Percentiles rank a stretch among this genome's conserved stretches.
phyloP scores from a whole-genome alignment of 2,329 filamentous ascomycete genomes.

The Pestalotiopsis sp. region DNA sequence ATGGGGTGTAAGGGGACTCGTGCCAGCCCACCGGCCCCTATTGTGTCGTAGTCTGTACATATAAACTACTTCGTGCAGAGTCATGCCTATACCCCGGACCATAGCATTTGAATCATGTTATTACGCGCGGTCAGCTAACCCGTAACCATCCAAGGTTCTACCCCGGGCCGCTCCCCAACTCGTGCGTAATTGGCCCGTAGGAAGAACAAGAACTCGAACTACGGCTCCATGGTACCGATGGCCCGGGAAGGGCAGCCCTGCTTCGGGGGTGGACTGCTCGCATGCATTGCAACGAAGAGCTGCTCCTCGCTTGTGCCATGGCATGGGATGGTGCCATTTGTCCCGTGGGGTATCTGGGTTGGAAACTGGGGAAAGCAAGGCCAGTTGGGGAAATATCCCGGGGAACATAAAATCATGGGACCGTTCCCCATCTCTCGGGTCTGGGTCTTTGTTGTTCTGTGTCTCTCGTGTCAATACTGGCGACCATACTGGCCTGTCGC shows the following conservation, averaged over 20 bases:
- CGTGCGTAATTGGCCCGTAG: conserved; percentile 3
- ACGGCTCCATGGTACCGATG: conserved; percentile 2
- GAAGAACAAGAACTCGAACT: neutral
- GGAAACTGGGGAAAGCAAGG: neutral
- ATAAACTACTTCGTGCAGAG: too few species aligned
- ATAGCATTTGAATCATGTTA: neutral
- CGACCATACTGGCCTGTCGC: neutral
- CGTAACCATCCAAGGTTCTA: neutral
- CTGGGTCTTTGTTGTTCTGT: neutral
- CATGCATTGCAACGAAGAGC: conserved; percentile 3
- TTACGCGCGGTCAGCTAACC: neutral
- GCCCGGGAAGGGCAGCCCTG: neutral
- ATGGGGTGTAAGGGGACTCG: too few species aligned
- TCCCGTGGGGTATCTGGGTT: neutral
- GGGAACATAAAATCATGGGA: conserved; percentile 1
- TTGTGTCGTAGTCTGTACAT: too few species aligned
- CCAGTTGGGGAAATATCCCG: neutral
- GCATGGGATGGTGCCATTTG: neutral
- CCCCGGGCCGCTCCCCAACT: neutral
- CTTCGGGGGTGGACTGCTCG: neutral
- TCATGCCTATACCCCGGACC: neutral
- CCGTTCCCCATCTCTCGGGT: conserved; percentile 1
- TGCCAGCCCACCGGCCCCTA: too few species aligned
- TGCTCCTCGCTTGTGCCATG: neutral
- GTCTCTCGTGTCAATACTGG: neutral